These are phyloP conservation scores for Hyaloperonospora brassicae DNA, from an alignment of 352 stramenopile genomes.

Conservation along the genomic window DNA sequence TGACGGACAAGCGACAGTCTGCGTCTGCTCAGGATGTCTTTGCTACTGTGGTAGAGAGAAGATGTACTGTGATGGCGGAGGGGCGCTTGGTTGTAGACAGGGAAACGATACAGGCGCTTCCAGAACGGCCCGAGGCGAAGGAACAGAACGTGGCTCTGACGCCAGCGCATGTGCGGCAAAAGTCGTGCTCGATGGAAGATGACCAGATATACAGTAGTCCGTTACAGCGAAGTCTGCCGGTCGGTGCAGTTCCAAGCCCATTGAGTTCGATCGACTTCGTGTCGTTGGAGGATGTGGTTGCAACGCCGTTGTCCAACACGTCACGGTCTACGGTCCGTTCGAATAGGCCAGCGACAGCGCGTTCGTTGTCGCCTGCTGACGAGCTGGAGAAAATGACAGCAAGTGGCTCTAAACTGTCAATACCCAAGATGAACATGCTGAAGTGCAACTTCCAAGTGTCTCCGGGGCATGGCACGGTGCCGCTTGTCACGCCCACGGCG, in stretches of 20 bases:
- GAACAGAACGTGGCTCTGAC: too few species aligned
- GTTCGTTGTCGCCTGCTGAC: slow-evolving; percentile 46
- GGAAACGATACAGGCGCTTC: too few species aligned
- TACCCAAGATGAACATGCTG: slow-evolving; percentile 52
- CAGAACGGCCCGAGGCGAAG: too few species aligned
- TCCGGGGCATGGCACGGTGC: slow-evolving; percentile 16
- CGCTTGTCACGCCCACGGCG: slow-evolving; percentile 20
- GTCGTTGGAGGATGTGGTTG: too few species aligned
- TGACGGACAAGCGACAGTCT: slow-evolving; percentile 8
- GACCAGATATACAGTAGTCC: too few species aligned
- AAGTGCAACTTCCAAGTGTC: slow-evolving; percentile 44
- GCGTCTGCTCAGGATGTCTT: not conserved
- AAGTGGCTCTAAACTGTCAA: slow-evolving; percentile 40
- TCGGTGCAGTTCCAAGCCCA: too few species aligned
- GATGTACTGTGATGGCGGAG: slow-evolving; percentile 3
- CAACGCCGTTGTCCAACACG: too few species aligned
- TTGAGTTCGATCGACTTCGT: too few species aligned
- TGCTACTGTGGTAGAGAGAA: slow-evolving; percentile 3
- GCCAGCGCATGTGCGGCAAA: too few species aligned
- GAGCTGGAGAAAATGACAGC: slow-evolving; percentile 55
- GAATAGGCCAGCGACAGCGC: slow-evolving; percentile 21
- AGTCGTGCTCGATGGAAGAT: too few species aligned
- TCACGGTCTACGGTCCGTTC: too few species aligned
- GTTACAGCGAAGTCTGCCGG: too few species aligned
- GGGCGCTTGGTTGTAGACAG: not conserved